Evolutionary conservation across 495 filamentous ascomycete genomes (phyloP).

Genomic region (Penicillium ucsense): DNA sequence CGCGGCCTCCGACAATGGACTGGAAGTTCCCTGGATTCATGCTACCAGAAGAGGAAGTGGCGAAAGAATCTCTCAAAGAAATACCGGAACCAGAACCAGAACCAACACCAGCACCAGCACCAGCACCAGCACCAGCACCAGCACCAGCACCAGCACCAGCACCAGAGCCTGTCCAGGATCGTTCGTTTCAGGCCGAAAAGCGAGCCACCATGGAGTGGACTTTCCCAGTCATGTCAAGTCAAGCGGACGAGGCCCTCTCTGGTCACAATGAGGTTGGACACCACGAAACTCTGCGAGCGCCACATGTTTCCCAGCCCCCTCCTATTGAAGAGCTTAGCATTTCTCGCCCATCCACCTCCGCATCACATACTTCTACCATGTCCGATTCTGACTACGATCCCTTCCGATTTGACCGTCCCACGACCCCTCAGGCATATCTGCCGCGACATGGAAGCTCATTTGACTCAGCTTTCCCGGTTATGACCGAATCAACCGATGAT

Average conservation of each 20-base stretch:
- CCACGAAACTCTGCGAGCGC: constrained; percentile 30
- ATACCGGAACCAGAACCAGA: constrained; percentile 7
- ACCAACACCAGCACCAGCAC: no score
- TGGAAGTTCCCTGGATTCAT: constrained; percentile 39
- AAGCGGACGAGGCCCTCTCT: constrained; percentile 7
- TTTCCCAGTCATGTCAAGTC: constrained; percentile 33
- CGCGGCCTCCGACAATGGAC: constrained; percentile 40
- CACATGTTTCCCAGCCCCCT: constrained; percentile 12
- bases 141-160: not conserved
- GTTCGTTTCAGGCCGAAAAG: constrained; percentile 19
- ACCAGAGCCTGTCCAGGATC: constrained; percentile 11
- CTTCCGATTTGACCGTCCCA: constrained; percentile 35
- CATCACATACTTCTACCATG: constrained; percentile 23
- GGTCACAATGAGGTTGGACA: constrained; percentile 11
- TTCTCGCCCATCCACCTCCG: constrained; percentile 34
- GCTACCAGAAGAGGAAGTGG: constrained; percentile 14
- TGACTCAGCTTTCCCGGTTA: constrained; percentile 16
- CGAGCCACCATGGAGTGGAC: constrained; percentile 38
- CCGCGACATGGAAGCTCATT: constrained; percentile 11
- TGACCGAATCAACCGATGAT: constrained; percentile 11
- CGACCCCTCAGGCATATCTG: constrained; percentile 13
- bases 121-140: not conserved
- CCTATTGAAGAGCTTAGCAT: constrained; percentile 16
- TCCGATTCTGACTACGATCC: constrained; percentile 38
- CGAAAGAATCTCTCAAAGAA: constrained; percentile 8